Evolutionary conservation across 192 early-diverging fungal genomes (phyloP), one percentile per base, ranked within the genome.

Genomic region (Pilobolus umbonatus): DNA sequence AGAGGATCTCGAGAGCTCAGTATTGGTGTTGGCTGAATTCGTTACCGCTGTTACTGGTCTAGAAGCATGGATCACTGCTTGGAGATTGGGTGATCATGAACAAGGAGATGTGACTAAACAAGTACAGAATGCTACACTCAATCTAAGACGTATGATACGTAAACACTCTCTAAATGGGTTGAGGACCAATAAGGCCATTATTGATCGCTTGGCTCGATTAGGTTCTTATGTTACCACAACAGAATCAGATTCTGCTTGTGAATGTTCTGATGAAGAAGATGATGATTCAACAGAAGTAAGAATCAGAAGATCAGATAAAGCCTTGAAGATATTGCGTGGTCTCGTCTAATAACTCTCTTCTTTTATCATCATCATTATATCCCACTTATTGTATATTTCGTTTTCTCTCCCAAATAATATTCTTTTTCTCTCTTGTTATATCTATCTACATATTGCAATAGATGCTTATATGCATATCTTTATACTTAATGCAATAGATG

Each of bases 21-120:
- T 61, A 21, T 35, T 61, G 39, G 57, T 57, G 1, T 47, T 66
- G 2, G 64, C 64, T n/a, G 67, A 68, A 43, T 61, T 61, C 21
- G 60, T 68, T n/a, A 54, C 61, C 6, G 59, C 53, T 6, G 12
- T 68, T 5, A 46, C 48, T 28, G 61, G 60, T 2, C 45, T 68
- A 29, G 67, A 62, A 34, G 67, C 60, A 15, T 68, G 67, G 60
- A 51, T 68, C 22, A n/a, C 53, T 19, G 67, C 67, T 11, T 56
- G 52, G 67, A 11, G 40, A 21, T 29, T 42, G 6, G 35, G 31
- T 8, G n/a, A 32, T 4, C 30, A 40, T 24, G 19, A 58, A 40
- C 22, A 54, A 22, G 32, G 45, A 4, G 55, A 57, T 25, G 47
- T 43, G 7, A 52, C 7, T 7, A 30, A 57, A 26, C 36, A 61